These are phyloP conservation scores for Ceratobasidium sp. DNA, from an alignment of 1,284 basidiomycete species.

Conservation along the genomic window DNA sequence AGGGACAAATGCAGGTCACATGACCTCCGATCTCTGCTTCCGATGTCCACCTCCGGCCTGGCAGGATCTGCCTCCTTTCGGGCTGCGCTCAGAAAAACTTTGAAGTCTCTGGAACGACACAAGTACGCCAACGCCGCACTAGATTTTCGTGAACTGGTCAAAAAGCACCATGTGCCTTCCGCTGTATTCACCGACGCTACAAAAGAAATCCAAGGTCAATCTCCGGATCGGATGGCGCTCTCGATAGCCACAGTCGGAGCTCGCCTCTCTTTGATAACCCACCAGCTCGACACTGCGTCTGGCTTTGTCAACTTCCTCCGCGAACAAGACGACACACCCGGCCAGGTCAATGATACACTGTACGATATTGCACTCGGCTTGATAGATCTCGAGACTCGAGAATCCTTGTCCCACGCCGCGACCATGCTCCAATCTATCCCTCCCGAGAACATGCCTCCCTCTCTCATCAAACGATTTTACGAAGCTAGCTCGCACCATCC, in stretches of 20 bases:
- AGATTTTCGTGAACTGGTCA: not conserved
- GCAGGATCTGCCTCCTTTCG: not conserved
- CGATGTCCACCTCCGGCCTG: not conserved
- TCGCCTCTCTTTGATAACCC: not conserved
- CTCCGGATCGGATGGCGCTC: not conserved
- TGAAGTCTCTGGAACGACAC: not conserved
- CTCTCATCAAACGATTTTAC: conserved; percentile 1
- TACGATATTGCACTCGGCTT: not conserved
- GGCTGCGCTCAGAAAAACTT: not conserved
- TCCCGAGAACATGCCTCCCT: not conserved
- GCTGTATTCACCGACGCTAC: no score
- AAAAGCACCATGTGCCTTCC: not conserved
- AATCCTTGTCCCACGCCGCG: conserved; percentile 7
- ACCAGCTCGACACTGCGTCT: not conserved
- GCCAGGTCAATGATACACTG: not conserved
- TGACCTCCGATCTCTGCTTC: not conserved
- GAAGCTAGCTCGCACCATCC: not conserved
- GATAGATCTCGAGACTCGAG: conserved; percentile 1
- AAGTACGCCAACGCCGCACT: not conserved
- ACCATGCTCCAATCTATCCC: not conserved
- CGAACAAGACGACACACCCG: not conserved
- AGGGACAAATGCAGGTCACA: not conserved
- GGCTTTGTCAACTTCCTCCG: not conserved
- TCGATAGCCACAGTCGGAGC: conserved; percentile 18
- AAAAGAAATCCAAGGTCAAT: no score